Conservation (phyloP, 805 yeast genomes). For the Lachancea waltii region DNA sequence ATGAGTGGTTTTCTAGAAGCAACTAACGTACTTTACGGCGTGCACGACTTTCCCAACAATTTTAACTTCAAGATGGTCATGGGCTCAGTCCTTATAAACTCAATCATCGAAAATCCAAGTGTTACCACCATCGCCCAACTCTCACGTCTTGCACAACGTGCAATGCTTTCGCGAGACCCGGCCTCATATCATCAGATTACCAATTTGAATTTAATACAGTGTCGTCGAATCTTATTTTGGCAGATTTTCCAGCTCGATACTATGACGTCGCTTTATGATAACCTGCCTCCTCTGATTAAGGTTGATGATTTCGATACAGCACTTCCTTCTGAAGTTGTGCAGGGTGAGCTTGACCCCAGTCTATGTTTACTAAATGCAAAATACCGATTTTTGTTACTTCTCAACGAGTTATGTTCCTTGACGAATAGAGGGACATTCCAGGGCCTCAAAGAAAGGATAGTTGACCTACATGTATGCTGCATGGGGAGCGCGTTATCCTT, state of each 20-base stretch:
- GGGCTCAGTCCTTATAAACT: constrained; percentile 45
- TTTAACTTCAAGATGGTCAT: constrained; percentile 36
- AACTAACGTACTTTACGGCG: constrained; percentile 43
- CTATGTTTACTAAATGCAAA: constrained; percentile 48
- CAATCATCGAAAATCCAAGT: constrained; percentile 50
- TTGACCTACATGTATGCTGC: constrained; percentile 44
- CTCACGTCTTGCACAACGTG: constrained; percentile 49
- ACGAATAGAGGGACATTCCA: constrained; percentile 44
- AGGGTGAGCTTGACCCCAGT: constrained; percentile 37
- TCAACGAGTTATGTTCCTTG: constrained; percentile 45
- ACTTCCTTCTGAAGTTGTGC: constrained; percentile 42
- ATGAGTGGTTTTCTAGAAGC: constrained; percentile 45
- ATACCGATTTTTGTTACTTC: constrained; percentile 44
- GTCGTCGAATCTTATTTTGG: constrained; percentile 61
- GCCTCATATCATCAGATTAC: constrained; percentile 44
- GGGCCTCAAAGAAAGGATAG: constrained; percentile 42
- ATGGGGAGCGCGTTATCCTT: constrained; percentile 41
- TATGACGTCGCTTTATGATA: constrained; percentile 48
- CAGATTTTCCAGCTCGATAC: constrained; percentile 55
- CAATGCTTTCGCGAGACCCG: constrained; percentile 56
- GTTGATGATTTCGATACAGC: constrained; percentile 50
- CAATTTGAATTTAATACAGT: constrained; percentile 43
- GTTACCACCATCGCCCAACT: constrained; percentile 50
- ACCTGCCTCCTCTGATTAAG: constrained; percentile 48
- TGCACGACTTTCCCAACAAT: constrained; percentile 46